Evolutionary conservation across 257 asterid genomes (phyloP).

Genomic region (Echium plantagineum): DNA sequence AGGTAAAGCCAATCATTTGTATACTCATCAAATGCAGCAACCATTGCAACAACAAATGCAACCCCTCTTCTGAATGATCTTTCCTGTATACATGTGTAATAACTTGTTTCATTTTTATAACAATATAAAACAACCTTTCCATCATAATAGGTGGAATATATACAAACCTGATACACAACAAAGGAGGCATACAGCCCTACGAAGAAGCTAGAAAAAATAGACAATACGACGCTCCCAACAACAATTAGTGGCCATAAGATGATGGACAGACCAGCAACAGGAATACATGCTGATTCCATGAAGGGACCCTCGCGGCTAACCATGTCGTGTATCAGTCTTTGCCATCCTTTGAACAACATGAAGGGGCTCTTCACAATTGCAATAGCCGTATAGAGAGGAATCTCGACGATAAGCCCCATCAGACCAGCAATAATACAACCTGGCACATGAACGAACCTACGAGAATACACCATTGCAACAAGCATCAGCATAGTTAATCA

Average conservation of each 20-base stretch:
- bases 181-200: conserved; percentile 76
- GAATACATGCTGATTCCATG: conserved; percentile 88
- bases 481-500: background rate
- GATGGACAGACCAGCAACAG: conserved; percentile 83
- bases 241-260: conserved; percentile 92
- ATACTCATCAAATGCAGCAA: conserved; percentile 90
- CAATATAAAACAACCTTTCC: background rate
- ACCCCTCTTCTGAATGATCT: conserved; percentile 70
- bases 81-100: conserved; percentile 39
- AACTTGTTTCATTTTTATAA: background rate
- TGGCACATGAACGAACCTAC: conserved; percentile 74
- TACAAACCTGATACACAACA: conserved; percentile 86
- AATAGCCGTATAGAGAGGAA: conserved; percentile 73
- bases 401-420: conserved; percentile 67
- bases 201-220: conserved; percentile 68
- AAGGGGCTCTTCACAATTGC: conserved; percentile 78
- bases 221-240: conserved; percentile 60
- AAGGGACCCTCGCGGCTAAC: conserved; percentile 94
- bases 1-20: conserved; percentile 96
- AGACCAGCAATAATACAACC: conserved; percentile 76
- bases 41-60: conserved; percentile 82
- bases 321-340: conserved; percentile 67
- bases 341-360: conserved; percentile 95
- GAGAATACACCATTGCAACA: conserved; percentile 4
- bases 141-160: conserved; percentile 3